Evolutionary conservation across 257 asterid genomes (phyloP).

Genomic region (Ballota nigra): DNA sequence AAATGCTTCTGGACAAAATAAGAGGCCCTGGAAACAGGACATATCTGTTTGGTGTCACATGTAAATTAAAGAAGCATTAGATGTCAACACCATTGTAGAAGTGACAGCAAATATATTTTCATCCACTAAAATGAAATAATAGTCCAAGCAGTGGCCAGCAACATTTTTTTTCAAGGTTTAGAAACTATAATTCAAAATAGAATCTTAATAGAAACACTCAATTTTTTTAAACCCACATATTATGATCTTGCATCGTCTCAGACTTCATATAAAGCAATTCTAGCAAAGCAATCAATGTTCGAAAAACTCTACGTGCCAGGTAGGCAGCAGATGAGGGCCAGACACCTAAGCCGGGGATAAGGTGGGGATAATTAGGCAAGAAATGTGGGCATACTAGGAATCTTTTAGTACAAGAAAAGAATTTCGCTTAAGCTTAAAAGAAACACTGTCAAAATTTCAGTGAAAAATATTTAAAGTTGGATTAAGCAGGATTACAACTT

Average conservation of each 20-base stretch:
- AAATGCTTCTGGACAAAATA: slow-evolving; percentile 64
- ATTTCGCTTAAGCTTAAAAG: neutral
- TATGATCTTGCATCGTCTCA: neutral
- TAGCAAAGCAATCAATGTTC: neutral
- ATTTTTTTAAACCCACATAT: neutral
- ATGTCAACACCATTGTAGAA: slow-evolving; percentile 15
- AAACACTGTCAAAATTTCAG: neutral
- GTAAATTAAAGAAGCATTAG: slow-evolving; percentile 28
- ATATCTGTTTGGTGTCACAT: slow-evolving; percentile 43
- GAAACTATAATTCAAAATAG: neutral
- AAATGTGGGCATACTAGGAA: no score
- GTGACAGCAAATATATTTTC: neutral
- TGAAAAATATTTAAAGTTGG: neutral
- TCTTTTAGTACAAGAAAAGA: neutral
- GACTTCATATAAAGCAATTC: neutral
- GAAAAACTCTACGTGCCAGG: neutral
- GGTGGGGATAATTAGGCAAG: neutral
- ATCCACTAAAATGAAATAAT: slow-evolving; percentile 17
- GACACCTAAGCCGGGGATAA: neutral
- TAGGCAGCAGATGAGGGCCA: neutral
- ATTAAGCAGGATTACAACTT: slow-evolving; percentile 11
- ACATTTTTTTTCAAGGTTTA: neutral
- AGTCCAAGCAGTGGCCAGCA: slow-evolving; percentile 15
- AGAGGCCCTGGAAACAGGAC: slow-evolving; percentile 70
- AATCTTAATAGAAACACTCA: neutral